Base-by-base conservation (phyloP, 441 rosid genomes). In the Euphorbia celastroides region DNA sequence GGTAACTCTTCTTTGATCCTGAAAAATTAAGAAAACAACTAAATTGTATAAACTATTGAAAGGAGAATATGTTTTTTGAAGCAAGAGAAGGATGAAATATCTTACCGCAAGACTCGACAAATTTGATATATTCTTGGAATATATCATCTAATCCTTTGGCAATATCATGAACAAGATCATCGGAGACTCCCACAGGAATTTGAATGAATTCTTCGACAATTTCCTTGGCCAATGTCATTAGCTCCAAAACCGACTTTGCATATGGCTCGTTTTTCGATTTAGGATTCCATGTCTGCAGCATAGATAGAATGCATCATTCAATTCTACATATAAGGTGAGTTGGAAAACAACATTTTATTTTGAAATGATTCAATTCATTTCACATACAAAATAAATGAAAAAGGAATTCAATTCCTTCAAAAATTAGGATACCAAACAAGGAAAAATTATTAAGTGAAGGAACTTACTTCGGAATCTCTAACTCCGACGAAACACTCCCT, bases 191-290 rank as follows among this genome's bases (percentile, higher is more conserved):
- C 4, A 89, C 77, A 2, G 83, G 96, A 51, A 86, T 81, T 75
- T 88, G 84, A 12, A 91, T 89, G 83, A 93, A 91, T 20, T 89
- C 96, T 4, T 86, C 85, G 23, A 86, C 76, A 0, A 74, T 81
- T 36, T 91, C 96, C 56, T 86, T 83, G 0, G 86, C 83, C 22
- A 78, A 71, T 79, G 71, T 83, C 87, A 86, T 83, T 26, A 91
- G 51, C 66, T 89, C 95, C 62, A 80, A 92, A 3, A 81, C 87
- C 0, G 97, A 86, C 46, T 83, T 87, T 8, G 90, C 87, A 32
- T 91, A 86, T 0, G 97, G 97, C 71, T 91, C 96, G 5, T 87
- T 82, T 77, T 91, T 93, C 30, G 96, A 91, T 72, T 88, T 91
- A 0, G 92, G 93, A 67, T 91, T 91, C 98, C 97, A 93, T 8